Evolutionary conservation across 805 yeast species (phyloP), one percentile per base, ranked within the genome.

Genomic region (Candida insectalens): DNA sequence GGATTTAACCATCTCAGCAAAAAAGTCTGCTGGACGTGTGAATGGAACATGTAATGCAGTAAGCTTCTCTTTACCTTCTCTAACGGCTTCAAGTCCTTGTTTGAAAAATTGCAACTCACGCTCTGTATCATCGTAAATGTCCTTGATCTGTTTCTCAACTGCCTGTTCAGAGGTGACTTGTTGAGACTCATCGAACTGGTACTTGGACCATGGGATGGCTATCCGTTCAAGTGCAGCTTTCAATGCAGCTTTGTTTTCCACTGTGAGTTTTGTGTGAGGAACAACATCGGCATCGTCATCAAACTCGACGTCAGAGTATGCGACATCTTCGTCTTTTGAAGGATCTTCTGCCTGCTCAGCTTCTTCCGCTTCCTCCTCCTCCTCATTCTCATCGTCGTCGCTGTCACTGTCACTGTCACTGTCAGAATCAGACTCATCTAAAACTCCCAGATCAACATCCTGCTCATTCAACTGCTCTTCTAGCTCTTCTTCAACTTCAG

Each of bases 1-100:
- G 35, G 88, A 79, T 65, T 92, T 92, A 39, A 87, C 83, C 98
- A 92, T 92, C 62, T 92, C 98, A 14, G 98, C 99, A 63, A 92
- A 92, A 59, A 84, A 92, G 56, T 92, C 98, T 50, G 74, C 63
- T 25, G 99, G 99, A 58, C 98, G 75, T 19, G 94, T 69, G 57
- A 92, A 92, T 39, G 96, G 85, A 21, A 89, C 76, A 51, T 79
- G 78, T 44, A 83, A 69, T 50, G 76, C 76, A 36, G 76, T 61
- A 27, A 83, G 64, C 35, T 72, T 71, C 30, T 67, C 56, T 50
- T 89, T 77, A 18, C 83, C 95, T 45, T 69, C 73, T 33, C 69
- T 60, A 19, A 83, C 92, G 4, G 96, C 94, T 34, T 74, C 80
- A 37, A 92, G 70, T 5, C 94, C 95, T 63, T 92, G 98, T 55